Evolutionary conservation across 2,329 filamentous ascomycete genomes (phyloP), one percentile per base, ranked within the genome.

Genomic region (Colletotrichum tropicale): DNA sequence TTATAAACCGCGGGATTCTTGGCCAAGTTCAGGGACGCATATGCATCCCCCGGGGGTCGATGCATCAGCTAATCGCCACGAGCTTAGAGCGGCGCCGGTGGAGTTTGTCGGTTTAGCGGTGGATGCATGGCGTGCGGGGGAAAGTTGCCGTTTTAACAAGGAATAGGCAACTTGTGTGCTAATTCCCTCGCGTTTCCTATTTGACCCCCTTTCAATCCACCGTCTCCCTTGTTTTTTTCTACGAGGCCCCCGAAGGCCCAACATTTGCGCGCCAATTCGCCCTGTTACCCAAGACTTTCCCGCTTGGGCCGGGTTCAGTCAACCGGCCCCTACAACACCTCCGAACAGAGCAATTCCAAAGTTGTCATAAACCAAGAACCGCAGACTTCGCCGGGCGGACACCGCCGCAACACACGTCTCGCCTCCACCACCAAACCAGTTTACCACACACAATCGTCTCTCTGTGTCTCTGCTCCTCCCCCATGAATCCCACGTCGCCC

Each of bases 171-270:
- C 24, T 70, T 43, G 18, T 52, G 24, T 70, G 16, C 61, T 28
- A 64, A 70, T 74, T 65, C 66, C 58, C 48, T 74, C 71, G 58
- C 24, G 58, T 70, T 70, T 74, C 71, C 71, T 74, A 70, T 74
- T 74, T 65, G 71, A 74, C 64, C 66, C 66, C 55, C 48, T 74
- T 74, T 58, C 71, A 38, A 56, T 58, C 71, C 71, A 70, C 66
- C 26, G 38, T 13, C 24, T 28, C 34, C 56, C 66, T 56, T 26
- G n/a, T 24, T n/a, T 62, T 48, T 60, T 56, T 58, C 15, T 15
- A 21, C n/a, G n/a, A 21, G 43, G n/a, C 43, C 43, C 43, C 43
- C 43, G n/a, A 52, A 21, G 43, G 43, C 43, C 43, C 43, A 52
- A 52, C n/a, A 21, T 21, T 21, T 6, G 43, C n/a, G 1, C 43